A percentile compares a stretch with the other conserved stretches of the same genome.
These are phyloP conservation scores for Pyricularia grisea DNA, from an alignment of 2,329 filamentous ascomycete species.

Conservation along the genomic window DNA sequence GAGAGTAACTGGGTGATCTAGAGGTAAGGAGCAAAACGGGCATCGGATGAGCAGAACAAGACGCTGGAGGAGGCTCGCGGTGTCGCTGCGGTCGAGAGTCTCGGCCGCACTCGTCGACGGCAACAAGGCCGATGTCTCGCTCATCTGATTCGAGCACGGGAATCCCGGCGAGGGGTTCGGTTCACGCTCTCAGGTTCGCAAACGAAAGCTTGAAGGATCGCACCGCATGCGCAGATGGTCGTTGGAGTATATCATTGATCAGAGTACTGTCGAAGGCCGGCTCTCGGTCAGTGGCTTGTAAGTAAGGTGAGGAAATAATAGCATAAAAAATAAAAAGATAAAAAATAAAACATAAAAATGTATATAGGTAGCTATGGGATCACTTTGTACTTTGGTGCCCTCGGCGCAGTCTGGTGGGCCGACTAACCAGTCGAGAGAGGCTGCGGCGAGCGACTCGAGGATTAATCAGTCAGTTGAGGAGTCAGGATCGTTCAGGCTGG, in stretches of 20 bases:
- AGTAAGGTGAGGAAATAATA: background rate
- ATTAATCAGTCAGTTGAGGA: background rate
- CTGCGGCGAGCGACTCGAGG: background rate
- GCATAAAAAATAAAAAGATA: background rate
- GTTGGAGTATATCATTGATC: constrained; percentile 1
- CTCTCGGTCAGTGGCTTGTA: background rate
- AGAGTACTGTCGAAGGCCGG: background rate
- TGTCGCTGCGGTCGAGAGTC: background rate
- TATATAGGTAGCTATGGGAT: background rate
- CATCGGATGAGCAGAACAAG: constrained; percentile 62
- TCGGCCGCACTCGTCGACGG: background rate
- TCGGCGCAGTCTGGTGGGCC: background rate
- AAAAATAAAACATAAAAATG: background rate
- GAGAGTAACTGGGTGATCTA: constrained; percentile 61
- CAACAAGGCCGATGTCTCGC: constrained; percentile 37
- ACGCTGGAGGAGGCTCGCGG: constrained; percentile 22
- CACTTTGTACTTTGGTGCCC: background rate
- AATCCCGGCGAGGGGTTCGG: background rate
- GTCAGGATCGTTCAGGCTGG: background rate
- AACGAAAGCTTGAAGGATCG: background rate
- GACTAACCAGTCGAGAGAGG: background rate
- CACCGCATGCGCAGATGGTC: constrained; percentile 1
- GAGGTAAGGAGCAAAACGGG: constrained; percentile 57
- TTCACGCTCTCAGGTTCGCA: background rate
- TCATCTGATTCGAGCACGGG: constrained; percentile 25